phyloP scores from a whole-genome alignment of 2,329 filamentous ascomycete genomes.

The Neocatenulostroma microsporum region DNA sequence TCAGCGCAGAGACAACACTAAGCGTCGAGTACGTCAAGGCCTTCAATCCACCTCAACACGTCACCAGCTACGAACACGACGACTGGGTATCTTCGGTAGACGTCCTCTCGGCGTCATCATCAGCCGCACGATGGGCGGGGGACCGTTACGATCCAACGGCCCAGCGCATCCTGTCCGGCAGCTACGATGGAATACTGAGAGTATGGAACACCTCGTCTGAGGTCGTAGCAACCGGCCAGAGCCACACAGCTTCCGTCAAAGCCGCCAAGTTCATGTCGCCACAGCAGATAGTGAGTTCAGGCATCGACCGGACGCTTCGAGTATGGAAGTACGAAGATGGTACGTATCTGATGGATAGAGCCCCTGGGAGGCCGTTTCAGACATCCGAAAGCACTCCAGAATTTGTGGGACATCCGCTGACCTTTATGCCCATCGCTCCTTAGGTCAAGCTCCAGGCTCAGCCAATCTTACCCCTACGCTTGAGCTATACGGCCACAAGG shows the following conservation, averaged over 20 bases:
- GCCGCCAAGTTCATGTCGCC: constrained; percentile 75
- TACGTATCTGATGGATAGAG: too few relatives aligned
- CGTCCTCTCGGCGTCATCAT: constrained; percentile 62
- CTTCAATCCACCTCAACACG: constrained; percentile 77
- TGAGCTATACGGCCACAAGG: constrained; percentile 76
- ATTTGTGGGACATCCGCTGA: too few relatives aligned
- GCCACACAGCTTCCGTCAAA: constrained; percentile 69
- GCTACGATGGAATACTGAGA: constrained; percentile 81
- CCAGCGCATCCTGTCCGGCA: constrained; percentile 76
- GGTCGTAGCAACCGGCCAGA: constrained; percentile 66
- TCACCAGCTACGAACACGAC: constrained; percentile 91
- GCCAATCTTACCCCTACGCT: constrained; percentile 59
- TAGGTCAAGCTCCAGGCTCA: constrained; percentile 45
- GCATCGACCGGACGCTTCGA: constrained; percentile 75
- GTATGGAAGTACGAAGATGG: constrained; percentile 81
- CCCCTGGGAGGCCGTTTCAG: too few relatives aligned
- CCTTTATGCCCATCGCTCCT: too few relatives aligned
- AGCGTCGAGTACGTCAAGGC: constrained; percentile 90
- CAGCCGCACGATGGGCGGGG: constrained; percentile 51
- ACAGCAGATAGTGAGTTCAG: constrained; percentile 70
- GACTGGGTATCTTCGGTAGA: constrained; percentile 93
- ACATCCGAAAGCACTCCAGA: too few relatives aligned
- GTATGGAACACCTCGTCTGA: constrained; percentile 89
- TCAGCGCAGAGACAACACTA: constrained; percentile 80
- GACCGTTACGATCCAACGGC: constrained; percentile 37